Base-by-base conservation (phyloP, 2,329 filamentous ascomycete species). In the Talaromyces sp. region DNA sequence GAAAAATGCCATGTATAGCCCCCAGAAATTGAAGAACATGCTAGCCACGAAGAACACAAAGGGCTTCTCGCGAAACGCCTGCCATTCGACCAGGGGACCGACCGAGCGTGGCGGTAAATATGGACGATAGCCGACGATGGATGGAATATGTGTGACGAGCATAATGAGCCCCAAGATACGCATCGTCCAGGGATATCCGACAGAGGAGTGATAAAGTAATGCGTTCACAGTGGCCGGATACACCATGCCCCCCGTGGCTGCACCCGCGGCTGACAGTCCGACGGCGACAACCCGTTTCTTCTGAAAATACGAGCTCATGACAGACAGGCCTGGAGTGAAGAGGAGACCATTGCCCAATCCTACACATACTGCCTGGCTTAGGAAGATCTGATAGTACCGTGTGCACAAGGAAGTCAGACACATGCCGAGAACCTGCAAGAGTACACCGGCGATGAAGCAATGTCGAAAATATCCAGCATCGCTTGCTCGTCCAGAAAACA, bases 371-470 rank as follows among this genome's bases (percentile, higher is more conserved):
- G 74, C 79, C 58, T 81, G 79, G 0, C 77, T 67, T 2, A 84
- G 73, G 29, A 83, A 73, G 0, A 83, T 70, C 64, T 81, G 79
- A 74, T 77, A 82, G 65, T 81, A 82, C 19, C 66, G 63, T 0
- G 67, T 76, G 8, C 73, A 67, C 0, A 80, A 68, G 46, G 77
- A 80, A 7, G 79, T 78, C 64, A 75, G 74, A 64, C 82, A 77
- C 38, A 78, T 74, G 7, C 80, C 80, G 0, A 79, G 41, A 0
- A 80, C 63, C 8, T 70, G 65, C 10, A 79, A 55, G 6, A 75
- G 58, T 41, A 74, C 62, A 1, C 73, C 73, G 10, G 58, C 12
- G 3, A 68, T 17, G 5, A 71, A 65, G 3, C 72, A 65, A 3
- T 63, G 54, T 5, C 70, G 68, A 60, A 78, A 75, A 58, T 75